phyloP scores from a whole-genome alignment of 2,329 filamentous ascomycete genomes.

The Colletotrichum abscissum region DNA sequence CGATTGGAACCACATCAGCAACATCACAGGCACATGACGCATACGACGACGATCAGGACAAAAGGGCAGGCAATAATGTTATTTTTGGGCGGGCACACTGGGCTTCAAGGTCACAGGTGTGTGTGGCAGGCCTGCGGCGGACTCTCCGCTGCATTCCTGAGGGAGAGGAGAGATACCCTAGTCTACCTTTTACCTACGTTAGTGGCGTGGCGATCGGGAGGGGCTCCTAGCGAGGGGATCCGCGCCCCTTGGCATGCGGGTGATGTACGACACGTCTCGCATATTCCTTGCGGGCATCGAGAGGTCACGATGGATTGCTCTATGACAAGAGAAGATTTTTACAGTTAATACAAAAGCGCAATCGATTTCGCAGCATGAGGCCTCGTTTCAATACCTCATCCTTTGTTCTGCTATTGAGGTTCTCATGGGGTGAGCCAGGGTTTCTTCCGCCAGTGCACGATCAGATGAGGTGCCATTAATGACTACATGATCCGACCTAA shows the following conservation, averaged over 20 bases:
- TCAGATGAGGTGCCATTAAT: not conserved
- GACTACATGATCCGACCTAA: not conserved
- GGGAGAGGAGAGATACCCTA: not conserved
- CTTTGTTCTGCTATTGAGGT: rapidly evolving
- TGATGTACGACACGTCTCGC: not conserved
- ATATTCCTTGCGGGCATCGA: not conserved
- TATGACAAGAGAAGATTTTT: not conserved
- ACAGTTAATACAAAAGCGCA: not conserved
- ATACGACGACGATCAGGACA: not conserved
- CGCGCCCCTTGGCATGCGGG: slow-evolving; percentile 5
- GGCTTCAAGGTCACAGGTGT: not conserved
- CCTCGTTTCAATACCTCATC: not conserved
- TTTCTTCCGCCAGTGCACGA: rapidly evolving
- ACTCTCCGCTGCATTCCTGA: not conserved
- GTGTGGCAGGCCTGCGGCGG: not conserved
- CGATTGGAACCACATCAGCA: not conserved
- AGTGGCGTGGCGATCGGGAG: slow-evolving; percentile 33
- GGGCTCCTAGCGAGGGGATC: slow-evolving; percentile 12
- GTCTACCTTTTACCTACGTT: slow-evolving; percentile 18
- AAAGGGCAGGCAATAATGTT: not conserved
- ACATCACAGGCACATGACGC: not conserved
- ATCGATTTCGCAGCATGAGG: not conserved
- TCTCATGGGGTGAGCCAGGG: not conserved
- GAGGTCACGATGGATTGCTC: not conserved
- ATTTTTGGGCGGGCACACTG: not conserved